Percentiles rank a stretch among this genome's conserved stretches.
Conservation (phyloP, 2,329 filamentous ascomycete species). For the Pyricularia sp. region DNA sequence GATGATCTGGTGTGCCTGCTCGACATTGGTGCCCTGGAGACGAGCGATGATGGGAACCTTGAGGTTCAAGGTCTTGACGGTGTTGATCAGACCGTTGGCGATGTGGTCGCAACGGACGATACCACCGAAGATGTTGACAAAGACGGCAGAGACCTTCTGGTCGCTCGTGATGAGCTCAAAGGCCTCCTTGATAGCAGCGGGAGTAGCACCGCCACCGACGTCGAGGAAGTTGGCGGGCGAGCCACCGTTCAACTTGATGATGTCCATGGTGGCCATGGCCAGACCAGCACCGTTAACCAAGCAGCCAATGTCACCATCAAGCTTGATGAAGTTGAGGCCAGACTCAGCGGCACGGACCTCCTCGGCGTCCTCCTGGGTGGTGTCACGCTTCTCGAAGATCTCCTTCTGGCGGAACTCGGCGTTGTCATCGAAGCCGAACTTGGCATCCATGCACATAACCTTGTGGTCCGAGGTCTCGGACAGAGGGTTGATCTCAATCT, state of each 20-base stretch:
- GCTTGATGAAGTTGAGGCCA: conserved; percentile 99
- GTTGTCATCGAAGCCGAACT: conserved; percentile 98
- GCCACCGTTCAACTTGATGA: conserved; percentile 99
- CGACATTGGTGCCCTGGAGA: conserved; percentile 97
- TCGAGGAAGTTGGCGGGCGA: conserved; percentile 97
- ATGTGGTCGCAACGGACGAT: conserved; percentile 98
- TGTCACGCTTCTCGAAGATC: conserved; percentile 87
- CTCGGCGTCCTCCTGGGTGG: conserved; percentile 90
- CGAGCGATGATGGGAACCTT: conserved; percentile 94
- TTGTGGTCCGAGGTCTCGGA: conserved; percentile 97
- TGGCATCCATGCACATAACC: conserved; percentile 98
- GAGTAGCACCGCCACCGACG: conserved; percentile 94
- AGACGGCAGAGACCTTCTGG: conserved; percentile 96
- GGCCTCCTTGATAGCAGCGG: conserved; percentile 91
- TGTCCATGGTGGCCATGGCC: conserved; percentile 99
- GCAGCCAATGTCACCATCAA: conserved; percentile 98
- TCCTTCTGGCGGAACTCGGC: conserved; percentile 98
- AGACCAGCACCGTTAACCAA: conserved; percentile 98
- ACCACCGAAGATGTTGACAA: conserved; percentile 99
- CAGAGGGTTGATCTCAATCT: conserved; percentile 99
- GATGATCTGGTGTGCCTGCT: conserved; percentile 83
- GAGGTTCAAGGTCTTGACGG: conserved; percentile 89
- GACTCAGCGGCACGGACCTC: conserved; percentile 94
- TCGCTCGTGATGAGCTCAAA: conserved; percentile 99
- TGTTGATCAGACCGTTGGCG: conserved; percentile 89